A percentile compares a stretch with the other conserved stretches of the same genome.
These are phyloP conservation scores for Caryopteris hybrid DNA, from an alignment of 305 asterid genomes.

Conservation along the genomic window DNA sequence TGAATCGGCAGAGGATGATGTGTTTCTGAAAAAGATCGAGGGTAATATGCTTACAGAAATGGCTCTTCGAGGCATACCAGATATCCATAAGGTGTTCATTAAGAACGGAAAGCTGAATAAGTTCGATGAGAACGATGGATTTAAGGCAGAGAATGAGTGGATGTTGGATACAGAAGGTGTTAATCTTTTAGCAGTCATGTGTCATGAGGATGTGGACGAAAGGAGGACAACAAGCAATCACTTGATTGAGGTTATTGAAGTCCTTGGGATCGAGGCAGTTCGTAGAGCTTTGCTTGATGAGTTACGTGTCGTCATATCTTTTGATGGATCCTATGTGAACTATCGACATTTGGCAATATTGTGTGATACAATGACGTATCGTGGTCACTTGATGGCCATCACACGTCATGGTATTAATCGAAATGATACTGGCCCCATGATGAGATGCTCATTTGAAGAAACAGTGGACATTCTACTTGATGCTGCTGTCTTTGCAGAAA, in stretches of 20 bases:
- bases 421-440: constrained; percentile 96
- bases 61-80: constrained; percentile 99
- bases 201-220: constrained; percentile 93
- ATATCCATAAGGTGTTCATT: constrained; percentile 91
- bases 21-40: constrained; percentile 93
- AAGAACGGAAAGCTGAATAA: constrained; percentile 72
- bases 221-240: constrained; percentile 95
- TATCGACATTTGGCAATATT: constrained; percentile 89
- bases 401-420: constrained; percentile 97
- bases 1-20: constrained; percentile 98
- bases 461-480: constrained; percentile 98
- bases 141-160: constrained; percentile 91
- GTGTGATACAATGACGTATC: constrained; percentile 98
- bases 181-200: constrained; percentile 88
- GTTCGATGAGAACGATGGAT: constrained; percentile 81
- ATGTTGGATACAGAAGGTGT: constrained; percentile 98
- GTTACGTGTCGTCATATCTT: constrained; percentile 92
- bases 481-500: constrained; percentile 95
- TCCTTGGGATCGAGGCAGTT: constrained; percentile 97
- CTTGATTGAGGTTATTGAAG: constrained; percentile 92
- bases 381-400: constrained; percentile 98
- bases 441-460: constrained; percentile 98
- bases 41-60: constrained; percentile 98
- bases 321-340: constrained; percentile 96
- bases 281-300: constrained; percentile 90